Evolutionary conservation across 192 early-diverging fungal genomes (phyloP).

Genomic region (Umbelopsis vinacea): DNA sequence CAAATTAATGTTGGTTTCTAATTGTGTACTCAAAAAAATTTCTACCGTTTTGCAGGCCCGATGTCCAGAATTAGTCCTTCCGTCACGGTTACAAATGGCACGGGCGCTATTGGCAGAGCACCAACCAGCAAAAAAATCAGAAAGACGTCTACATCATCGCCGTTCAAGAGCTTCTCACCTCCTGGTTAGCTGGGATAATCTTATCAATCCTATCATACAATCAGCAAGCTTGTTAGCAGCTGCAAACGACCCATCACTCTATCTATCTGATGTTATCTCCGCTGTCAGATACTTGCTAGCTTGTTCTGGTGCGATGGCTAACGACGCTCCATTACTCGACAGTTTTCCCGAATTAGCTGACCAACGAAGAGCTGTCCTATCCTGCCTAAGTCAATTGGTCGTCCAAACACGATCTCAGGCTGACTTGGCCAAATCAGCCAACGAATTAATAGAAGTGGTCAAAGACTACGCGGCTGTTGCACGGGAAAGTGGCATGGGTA

Average conservation of each 20-base stretch:
- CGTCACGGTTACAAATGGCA: constrained; percentile 17
- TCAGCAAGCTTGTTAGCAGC: constrained; percentile 11
- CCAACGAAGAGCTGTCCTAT: constrained; percentile 34
- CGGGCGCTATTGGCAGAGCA: constrained; percentile 14
- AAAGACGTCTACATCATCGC: constrained; percentile 8
- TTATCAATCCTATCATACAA: constrained; percentile 9
- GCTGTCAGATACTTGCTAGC: constrained; percentile 23
- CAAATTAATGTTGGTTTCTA: neutral
- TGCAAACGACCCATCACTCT: neutral
- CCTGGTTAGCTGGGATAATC: constrained; percentile 20
- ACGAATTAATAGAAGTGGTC: constrained; percentile 15
- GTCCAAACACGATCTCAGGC: constrained; percentile 17
- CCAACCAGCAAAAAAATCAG: neutral
- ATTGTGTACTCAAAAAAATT: neutral
- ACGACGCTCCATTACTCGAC: constrained; percentile 37
- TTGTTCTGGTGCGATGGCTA: constrained; percentile 27
- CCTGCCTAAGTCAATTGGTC: constrained; percentile 32
- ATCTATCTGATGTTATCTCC: constrained; percentile 21
- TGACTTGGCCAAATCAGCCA: constrained; percentile 7
- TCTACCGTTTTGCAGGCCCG: constrained; percentile 2
- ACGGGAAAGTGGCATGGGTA: constrained; percentile 19
- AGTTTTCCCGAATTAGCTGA: constrained; percentile 35
- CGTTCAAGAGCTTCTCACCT: constrained; percentile 12
- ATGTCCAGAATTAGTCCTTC: constrained; percentile 17
- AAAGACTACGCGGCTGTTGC: constrained; percentile 10